These are phyloP conservation scores for Magnaporthiopsis rhizophila DNA, from an alignment of 2,329 filamentous ascomycete species.

Conservation along the genomic window DNA sequence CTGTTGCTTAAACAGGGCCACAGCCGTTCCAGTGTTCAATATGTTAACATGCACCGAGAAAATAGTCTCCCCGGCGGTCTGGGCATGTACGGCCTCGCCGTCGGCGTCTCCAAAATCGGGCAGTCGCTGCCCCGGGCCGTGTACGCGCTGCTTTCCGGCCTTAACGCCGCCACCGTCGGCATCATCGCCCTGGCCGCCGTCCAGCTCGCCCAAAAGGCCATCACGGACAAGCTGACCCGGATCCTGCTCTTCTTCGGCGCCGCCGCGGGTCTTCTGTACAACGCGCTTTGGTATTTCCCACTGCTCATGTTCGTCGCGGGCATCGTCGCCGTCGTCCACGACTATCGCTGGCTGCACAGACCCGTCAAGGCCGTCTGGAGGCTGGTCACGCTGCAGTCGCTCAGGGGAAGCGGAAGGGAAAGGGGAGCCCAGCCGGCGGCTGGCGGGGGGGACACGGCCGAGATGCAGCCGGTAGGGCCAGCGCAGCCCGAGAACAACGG, in stretches of 20 bases:
- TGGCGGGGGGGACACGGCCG: too few species aligned
- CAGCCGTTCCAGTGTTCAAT: neutral
- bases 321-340: conserved; percentile 43
- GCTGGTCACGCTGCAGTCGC: too few species aligned
- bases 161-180: conserved; percentile 66
- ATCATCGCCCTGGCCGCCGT: conserved; percentile 64
- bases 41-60: too few species aligned
- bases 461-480: too few species aligned
- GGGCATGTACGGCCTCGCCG: conserved; percentile 59
- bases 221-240: conserved; percentile 55
- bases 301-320: conserved; percentile 52
- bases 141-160: conserved; percentile 62
- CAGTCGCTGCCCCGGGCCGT: conserved; percentile 51
- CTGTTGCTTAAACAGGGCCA: conserved; percentile 8
- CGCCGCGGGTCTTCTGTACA: conserved; percentile 60
- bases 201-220: conserved; percentile 57
- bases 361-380: neutral
- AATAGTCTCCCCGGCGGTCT: conserved; percentile 57
- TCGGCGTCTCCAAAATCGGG: conserved; percentile 55
- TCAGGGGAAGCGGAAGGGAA: too few species aligned
- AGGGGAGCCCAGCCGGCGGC: too few species aligned
- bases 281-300: conserved; percentile 69
- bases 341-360: conserved; percentile 41
- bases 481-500: too few species aligned
- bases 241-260: conserved; percentile 56